Evolutionary conservation across 257 asterid species (phyloP).

Genomic region (Verbena officinalis): DNA sequence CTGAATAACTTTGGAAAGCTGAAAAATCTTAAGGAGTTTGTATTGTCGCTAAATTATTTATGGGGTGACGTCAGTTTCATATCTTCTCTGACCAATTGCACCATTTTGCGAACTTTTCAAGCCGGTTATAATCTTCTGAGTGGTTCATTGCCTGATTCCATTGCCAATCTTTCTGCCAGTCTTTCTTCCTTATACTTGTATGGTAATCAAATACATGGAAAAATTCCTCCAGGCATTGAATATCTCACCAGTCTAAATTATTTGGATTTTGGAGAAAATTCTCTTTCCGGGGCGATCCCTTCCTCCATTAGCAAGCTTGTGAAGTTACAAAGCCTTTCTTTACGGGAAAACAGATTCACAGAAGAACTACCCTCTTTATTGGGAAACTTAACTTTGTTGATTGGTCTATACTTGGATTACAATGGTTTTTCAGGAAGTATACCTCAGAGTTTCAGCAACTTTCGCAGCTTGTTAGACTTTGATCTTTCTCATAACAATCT

Average conservation of each 20-base stretch:
- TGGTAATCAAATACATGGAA: conserved; percentile 38
- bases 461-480: background rate
- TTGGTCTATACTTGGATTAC: background rate
- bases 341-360: background rate
- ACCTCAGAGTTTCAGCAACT: conserved; percentile 25
- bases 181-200: conserved; percentile 17
- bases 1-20: conserved; percentile 26
- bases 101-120: conserved; percentile 17
- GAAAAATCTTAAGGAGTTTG: conserved; percentile 10
- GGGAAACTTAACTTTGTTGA: conserved; percentile 28
- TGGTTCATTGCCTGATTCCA: conserved; percentile 35
- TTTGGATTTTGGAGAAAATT: conserved; percentile 28
- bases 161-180: conserved; percentile 33
- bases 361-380: conserved; percentile 23
- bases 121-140: conserved; percentile 31
- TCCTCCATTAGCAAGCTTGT: background rate
- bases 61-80: conserved; percentile 35
- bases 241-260: conserved; percentile 28
- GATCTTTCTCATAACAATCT: conserved; percentile 18
- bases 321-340: background rate
- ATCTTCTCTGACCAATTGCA: conserved; percentile 40
- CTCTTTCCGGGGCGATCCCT: conserved; percentile 34
- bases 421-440: conserved; percentile 23
- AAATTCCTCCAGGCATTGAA: conserved; percentile 34
- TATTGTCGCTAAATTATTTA: conserved; percentile 19